These are phyloP conservation scores for Hibiscus syriacus DNA, from an alignment of 345 rosid genomes.

Conservation along the genomic window DNA sequence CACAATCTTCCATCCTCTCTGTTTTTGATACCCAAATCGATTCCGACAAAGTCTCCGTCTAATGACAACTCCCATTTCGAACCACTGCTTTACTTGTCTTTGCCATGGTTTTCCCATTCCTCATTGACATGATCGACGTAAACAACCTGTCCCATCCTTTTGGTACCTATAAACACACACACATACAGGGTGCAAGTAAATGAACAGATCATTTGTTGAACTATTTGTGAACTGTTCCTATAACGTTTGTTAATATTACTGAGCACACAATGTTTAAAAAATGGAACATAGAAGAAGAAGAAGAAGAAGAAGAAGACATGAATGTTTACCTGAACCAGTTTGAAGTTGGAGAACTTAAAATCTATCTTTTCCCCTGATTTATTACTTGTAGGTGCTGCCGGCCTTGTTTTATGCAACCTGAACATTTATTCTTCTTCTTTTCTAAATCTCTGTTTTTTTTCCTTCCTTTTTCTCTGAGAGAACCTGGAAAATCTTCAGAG, in stretches of 20 bases:
- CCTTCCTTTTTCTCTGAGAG: no score
- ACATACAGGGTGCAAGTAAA: no score
- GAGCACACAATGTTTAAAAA: background rate
- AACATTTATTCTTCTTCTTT: conserved; percentile 32
- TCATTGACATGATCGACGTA: conserved; percentile 35
- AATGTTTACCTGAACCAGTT: conserved; percentile 35
- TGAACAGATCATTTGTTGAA: no score
- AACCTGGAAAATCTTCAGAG: background rate
- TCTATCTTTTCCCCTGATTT: conserved; percentile 40
- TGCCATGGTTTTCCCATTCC: conserved; percentile 41
- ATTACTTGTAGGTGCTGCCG: conserved; percentile 2
- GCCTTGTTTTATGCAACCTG: conserved; percentile 32
- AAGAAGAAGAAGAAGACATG: no score
- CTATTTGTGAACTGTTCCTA: no score
- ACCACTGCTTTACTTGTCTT: conserved; percentile 35
- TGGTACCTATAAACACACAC: conserved; percentile 40
- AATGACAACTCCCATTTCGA: conserved; percentile 48
- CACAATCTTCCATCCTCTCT: conserved; percentile 30
- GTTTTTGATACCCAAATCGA: conserved; percentile 32
- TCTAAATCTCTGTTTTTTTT: background rate
- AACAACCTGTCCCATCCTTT: conserved; percentile 64
- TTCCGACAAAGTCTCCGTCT: conserved; percentile 40
- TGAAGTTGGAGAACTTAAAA: conserved; percentile 42
- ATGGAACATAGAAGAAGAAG: background rate
- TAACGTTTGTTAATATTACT: no score